These are phyloP conservation scores for Saccharomycopsis sp. DNA, from an alignment of 805 yeast genomes.

Conservation along the genomic window DNA sequence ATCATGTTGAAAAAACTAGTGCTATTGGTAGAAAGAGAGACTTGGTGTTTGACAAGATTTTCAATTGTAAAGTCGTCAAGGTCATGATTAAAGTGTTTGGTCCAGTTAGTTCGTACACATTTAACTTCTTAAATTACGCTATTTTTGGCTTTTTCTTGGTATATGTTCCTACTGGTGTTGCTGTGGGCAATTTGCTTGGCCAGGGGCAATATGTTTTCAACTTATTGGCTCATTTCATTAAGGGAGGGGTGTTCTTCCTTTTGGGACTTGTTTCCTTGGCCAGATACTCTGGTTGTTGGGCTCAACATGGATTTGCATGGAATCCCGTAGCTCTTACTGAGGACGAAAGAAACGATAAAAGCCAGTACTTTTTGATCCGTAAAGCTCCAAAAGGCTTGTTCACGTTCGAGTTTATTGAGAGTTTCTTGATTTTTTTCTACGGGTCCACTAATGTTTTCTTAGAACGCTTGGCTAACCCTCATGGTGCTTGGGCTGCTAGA, in stretches of 20 bases:
- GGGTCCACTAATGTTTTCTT: slow-evolving; percentile 86
- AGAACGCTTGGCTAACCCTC: slow-evolving; percentile 77
- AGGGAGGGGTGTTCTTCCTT: slow-evolving; percentile 82
- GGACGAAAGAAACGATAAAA: slow-evolving; percentile 24
- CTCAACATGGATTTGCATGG: slow-evolving; percentile 86
- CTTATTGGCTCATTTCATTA: slow-evolving; percentile 88
- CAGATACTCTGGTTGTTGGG: slow-evolving; percentile 79
- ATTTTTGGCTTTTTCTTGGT: slow-evolving; percentile 53
- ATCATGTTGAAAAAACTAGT: slow-evolving; percentile 1
- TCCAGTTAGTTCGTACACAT: slow-evolving; percentile 32
- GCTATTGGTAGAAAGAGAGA: slow-evolving; percentile 28
- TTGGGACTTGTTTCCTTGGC: slow-evolving; percentile 77
- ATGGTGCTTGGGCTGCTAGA: slow-evolving; percentile 83
- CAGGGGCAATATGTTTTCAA: slow-evolving; percentile 64
- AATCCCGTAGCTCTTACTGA: slow-evolving; percentile 33
- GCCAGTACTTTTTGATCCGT: slow-evolving; percentile 21
- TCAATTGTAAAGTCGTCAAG: slow-evolving; percentile 28
- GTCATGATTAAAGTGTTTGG: slow-evolving; percentile 19
- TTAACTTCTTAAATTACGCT: slow-evolving; percentile 54
- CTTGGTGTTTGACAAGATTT: slow-evolving; percentile 30
- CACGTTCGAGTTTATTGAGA: slow-evolving; percentile 83
- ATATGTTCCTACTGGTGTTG: slow-evolving; percentile 50
- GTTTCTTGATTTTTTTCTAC: slow-evolving; percentile 73
- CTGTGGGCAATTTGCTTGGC: slow-evolving; percentile 67
- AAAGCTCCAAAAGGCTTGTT: slow-evolving; percentile 38